Base-by-base conservation (phyloP, 495 filamentous ascomycete species). In the Immersiella caudata region DNA sequence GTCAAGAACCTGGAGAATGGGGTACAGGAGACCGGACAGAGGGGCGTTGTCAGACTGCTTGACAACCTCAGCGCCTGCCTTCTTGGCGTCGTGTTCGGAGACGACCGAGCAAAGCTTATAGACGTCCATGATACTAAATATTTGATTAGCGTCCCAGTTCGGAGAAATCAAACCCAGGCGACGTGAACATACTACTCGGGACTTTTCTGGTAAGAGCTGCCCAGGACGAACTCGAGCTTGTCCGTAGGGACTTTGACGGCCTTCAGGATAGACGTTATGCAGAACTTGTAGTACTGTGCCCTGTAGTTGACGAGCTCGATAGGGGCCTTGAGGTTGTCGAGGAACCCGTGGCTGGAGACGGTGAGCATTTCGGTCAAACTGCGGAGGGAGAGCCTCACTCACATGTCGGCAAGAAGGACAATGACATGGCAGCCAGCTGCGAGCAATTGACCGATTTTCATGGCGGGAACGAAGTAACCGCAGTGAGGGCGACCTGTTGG, bases 371-470 rank as follows among this genome's bases (percentile, higher is more conserved):
- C 0, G 52, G 11, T 12, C 25, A 1, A 46, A 46, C 6, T 7
- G 16, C 6, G 14, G 2, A 35, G 16, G 24, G 24, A 18, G 27
- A 24, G 27, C 22, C 14, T 24, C 26, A 40, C 62, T 0, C 60
- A 67, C 65, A 91, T 84, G 69, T 96, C 92, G 68, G 93, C 92
- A 14, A 97, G 87, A 11, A 97, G 88, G 56, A 97, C 83, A 49
- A 85, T 88, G 64, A 97, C 86, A 24, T 90, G 82, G 78, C 93
- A 97, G 21, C 91, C 93, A 24, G 95, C 93, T 35, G 83, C 83
- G 3, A 99, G 87, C 68, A 96, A 87, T 72, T 99, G 88, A 35
- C 93, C 94, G 71, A 98, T 88, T 79, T 97, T 98, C 67, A 97
- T 80, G 74, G 88, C 88, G 16, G 90, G 85, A 1, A 94, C 90